Evolutionary conservation across 2,329 filamentous ascomycete species (phyloP).

Genomic region (Trichoderma semiorbis): DNA sequence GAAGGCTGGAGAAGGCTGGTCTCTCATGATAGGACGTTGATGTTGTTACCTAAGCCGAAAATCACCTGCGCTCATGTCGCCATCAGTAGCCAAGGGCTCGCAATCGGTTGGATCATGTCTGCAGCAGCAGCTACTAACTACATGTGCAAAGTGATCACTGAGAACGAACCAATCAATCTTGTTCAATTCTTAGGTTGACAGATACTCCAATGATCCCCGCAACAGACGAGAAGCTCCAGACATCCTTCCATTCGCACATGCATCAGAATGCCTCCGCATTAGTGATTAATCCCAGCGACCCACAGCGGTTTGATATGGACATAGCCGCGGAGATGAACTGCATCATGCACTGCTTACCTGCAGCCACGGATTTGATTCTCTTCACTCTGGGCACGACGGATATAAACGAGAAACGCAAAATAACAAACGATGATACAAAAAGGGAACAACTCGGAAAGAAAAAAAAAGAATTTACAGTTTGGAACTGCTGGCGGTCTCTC

Average conservation of each 20-base stretch:
- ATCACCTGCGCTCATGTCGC: slow-evolving; percentile 15
- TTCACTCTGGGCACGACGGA: not conserved
- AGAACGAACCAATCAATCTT: not conserved
- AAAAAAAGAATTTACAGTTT: not conserved
- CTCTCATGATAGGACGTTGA: not conserved
- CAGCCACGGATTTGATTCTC: not conserved
- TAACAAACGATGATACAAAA: not conserved
- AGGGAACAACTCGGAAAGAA: not conserved
- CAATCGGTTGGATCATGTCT: slow-evolving; percentile 10
- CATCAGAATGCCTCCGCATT: not conserved
- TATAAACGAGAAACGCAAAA: not conserved
- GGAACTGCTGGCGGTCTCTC: not conserved
- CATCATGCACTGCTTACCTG: not conserved
- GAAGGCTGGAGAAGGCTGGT: not conserved
- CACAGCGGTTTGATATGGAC: not conserved
- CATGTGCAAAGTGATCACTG: not conserved
- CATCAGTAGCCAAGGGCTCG: slow-evolving; percentile 4
- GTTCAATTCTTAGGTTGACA: not conserved
- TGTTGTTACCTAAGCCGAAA: slow-evolving; percentile 9
- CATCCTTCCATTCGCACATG: not conserved
- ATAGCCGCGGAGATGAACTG: not conserved
- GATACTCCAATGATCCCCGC: not conserved
- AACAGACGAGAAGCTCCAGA: not conserved
- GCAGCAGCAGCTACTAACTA: not conserved
- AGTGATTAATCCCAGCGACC: not conserved